phyloP scores from a whole-genome alignment of 2,329 filamentous ascomycete genomes.

The Phialophora macrospora region DNA sequence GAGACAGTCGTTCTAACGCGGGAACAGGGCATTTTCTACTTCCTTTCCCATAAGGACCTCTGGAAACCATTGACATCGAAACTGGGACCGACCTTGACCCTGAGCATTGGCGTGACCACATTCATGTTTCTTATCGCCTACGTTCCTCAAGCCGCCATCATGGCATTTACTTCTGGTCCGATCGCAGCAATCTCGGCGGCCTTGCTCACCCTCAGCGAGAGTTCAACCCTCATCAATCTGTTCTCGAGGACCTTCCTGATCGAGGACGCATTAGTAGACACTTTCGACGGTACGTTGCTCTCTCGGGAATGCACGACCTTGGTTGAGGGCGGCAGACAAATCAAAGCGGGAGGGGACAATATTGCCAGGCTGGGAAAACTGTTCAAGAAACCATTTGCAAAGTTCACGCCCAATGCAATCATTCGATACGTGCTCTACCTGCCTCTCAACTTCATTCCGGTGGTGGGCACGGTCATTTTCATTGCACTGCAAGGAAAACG shows the following conservation, averaged over 20 bases:
- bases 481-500: slow-evolving; percentile 72
- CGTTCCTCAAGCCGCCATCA: slow-evolving; percentile 77
- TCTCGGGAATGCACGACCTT: slow-evolving; percentile 62
- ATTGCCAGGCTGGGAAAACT: slow-evolving; percentile 63
- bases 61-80: slow-evolving; percentile 65
- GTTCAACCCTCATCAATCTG: slow-evolving; percentile 55
- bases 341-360: slow-evolving; percentile 62
- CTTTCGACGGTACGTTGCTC: slow-evolving; percentile 76
- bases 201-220: slow-evolving; percentile 65
- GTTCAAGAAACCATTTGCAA: slow-evolving; percentile 59
- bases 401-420: slow-evolving; percentile 63
- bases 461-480: slow-evolving; percentile 83
- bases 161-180: slow-evolving; percentile 83
- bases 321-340: slow-evolving; percentile 74
- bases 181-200: slow-evolving; percentile 65
- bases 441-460: slow-evolving; percentile 89
- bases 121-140: slow-evolving; percentile 91
- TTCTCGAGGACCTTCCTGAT: slow-evolving; percentile 74
- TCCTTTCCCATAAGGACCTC: slow-evolving; percentile 61
- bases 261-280: slow-evolving; percentile 81
- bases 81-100: slow-evolving; percentile 65
- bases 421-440: slow-evolving; percentile 83
- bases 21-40: slow-evolving; percentile 64
- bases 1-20: slow-evolving; percentile 12
- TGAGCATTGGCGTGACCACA: slow-evolving; percentile 73